Percentiles rank a stretch among this genome's conserved stretches.
Conservation (phyloP, 371 early-diverging fungal genomes). For the Lichtheimia ramosa region DNA sequence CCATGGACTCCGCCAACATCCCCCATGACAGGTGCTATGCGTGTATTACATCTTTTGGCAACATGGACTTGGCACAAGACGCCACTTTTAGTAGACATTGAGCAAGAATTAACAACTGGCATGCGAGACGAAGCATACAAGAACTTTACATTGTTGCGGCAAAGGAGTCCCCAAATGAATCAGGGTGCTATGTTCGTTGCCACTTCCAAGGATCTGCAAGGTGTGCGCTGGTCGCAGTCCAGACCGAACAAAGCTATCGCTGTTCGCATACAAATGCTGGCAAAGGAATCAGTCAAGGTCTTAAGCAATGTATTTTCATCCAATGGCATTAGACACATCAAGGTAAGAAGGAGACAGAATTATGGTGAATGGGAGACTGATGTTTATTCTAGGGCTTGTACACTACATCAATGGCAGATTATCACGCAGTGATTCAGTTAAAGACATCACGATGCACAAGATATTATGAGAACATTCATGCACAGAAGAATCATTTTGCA, state of each 20-base stretch:
- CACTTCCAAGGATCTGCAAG: constrained; percentile 60
- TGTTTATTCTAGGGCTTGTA: constrained; percentile 52
- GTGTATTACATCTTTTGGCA: constrained; percentile 71
- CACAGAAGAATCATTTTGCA: constrained; percentile 42
- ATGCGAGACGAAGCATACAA: constrained; percentile 46
- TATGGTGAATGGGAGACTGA: neutral
- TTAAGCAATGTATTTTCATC: constrained; percentile 30
- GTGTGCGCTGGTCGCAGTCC: constrained; percentile 53
- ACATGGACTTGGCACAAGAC: constrained; percentile 75
- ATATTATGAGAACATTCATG: constrained; percentile 58
- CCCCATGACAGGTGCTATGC: constrained; percentile 70
- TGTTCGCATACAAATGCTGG: constrained; percentile 61
- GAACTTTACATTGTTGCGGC: constrained; percentile 44
- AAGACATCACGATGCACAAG: constrained; percentile 57
- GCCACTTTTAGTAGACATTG: constrained; percentile 78
- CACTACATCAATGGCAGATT: constrained; percentile 69
- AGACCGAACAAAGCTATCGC: constrained; percentile 57
- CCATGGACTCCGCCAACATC: constrained; percentile 63
- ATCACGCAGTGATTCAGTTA: constrained; percentile 66
- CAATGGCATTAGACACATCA: constrained; percentile 24
- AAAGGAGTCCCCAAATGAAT: constrained; percentile 40
- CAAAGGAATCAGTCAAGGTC: constrained; percentile 59
- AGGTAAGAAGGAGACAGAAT: constrained; percentile 20
- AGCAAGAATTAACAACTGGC: constrained; percentile 53
- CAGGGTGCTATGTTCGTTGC: constrained; percentile 66